Base-by-base conservation (phyloP, 768 basidiomycete species). In the Dictyophora rubrovolvata region DNA sequence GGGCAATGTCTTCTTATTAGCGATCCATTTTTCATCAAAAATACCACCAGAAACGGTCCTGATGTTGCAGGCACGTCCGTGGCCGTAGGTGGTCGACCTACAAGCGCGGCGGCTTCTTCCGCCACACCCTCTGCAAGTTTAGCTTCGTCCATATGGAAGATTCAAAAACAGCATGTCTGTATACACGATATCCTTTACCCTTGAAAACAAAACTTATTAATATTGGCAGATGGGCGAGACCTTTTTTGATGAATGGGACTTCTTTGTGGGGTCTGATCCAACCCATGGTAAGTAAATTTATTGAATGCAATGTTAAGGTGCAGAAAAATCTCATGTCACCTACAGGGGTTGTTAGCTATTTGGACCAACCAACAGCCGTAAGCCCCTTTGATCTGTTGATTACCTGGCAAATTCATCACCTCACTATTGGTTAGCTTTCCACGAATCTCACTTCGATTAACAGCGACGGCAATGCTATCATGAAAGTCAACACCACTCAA, bases 401-500 rank as follows among this genome's bases (percentile, higher is more conserved):
- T 28, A 28, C 28, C 28, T 28, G 28, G 7, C 28, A 28, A 28
- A 28, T 3, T 28, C 50, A n/a, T 50, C 46, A 60, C 34, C 33
- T 23, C 17, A 20, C 20, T n/a, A 64, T 63, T 48, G 14, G 60
- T 48, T 37, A 86, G 84, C 71, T 75, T 68, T 72, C 74, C 7
- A 80, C 75, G 60, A 80, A 81, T 52, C 77, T 97, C 33, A 67
- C 84, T 33, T 74, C 79, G 14, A 76, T 93, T 65, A 93, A 90
- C 66, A 62, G 66, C 21, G 77, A 76, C 10, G 89, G 89, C 20
- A 81, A 91, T 71, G 89, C 87, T 17, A 71, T 96, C 58, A 94
- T 97, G 92, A 75, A 81, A 35, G 85, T 95, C 22, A 91, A 95
- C 67, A 93, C 89, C 6, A 94, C 91, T 5, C 77, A 82, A 10